These are phyloP conservation scores for Talaromyces nanjingensis DNA, from an alignment of 495 filamentous ascomycete species.

Conservation along the genomic window DNA sequence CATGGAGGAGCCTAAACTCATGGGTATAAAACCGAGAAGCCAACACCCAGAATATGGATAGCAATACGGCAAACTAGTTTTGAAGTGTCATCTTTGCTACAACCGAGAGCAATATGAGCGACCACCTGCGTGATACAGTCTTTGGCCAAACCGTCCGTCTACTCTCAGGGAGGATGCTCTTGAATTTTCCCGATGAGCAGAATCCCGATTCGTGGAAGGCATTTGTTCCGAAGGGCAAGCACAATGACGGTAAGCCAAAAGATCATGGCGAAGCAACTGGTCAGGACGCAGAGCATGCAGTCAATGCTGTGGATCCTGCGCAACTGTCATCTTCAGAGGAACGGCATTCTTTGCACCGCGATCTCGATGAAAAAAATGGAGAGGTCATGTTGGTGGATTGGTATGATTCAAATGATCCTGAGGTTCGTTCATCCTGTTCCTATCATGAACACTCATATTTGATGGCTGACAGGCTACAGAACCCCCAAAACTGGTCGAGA, in stretches of 20 bases:
- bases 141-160: not conserved
- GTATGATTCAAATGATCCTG: constrained; percentile 26
- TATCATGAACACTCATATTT: no score
- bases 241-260: not conserved
- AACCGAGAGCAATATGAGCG: not conserved
- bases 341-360: not conserved
- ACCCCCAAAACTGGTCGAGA: constrained; percentile 35
- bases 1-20: no score
- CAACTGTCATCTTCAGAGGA: not conserved
- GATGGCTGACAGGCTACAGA: constrained; percentile 14
- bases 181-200: constrained; percentile 2
- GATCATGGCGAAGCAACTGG: not conserved
- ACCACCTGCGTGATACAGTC: not conserved
- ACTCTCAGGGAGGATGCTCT: not conserved
- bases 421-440: no score
- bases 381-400: constrained; percentile 22
- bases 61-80: no score
- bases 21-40: no score
- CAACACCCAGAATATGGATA: no score
- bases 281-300: not conserved
- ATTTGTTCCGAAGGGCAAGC: not conserved
- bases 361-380: not conserved
- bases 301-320: not conserved
- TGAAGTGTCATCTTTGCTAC: no score
- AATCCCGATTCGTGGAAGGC: not conserved